Conservation (phyloP, 345 rosid species). For the Clausena lansium region DNA sequence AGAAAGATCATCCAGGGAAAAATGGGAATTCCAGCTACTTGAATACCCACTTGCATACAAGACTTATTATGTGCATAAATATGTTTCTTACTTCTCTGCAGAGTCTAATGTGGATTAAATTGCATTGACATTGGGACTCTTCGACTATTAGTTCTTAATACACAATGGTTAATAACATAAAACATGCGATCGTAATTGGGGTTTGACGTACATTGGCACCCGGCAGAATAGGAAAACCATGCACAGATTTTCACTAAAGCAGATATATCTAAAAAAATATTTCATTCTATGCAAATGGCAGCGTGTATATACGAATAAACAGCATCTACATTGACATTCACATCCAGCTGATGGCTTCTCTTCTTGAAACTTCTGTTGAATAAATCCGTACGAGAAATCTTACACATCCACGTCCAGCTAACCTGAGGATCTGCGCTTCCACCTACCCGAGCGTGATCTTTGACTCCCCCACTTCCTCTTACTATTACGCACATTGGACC, state of each 20-base stretch:
- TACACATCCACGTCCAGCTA: conserved; percentile 15
- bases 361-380: not conserved
- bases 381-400: not conserved
- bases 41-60: not conserved
- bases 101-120: not conserved
- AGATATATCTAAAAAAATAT: not conserved
- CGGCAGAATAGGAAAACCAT: not conserved
- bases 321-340: not conserved
- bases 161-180: not conserved
- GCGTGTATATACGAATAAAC: not conserved
- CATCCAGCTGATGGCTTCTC: not conserved
- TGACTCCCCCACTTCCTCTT: conserved; percentile 54
- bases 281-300: not conserved
- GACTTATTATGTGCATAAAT: not conserved
- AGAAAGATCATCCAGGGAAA: conserved; percentile 43
- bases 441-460: conserved; percentile 34
- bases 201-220: not conserved
- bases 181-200: not conserved
- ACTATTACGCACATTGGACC: conserved; percentile 40
- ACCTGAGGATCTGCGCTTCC: conserved; percentile 41
- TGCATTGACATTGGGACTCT: not conserved
- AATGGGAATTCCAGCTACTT: not conserved
- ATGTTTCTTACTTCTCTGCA: not conserved
- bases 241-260: not conserved
- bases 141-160: not conserved